A percentile compares a stretch with the other conserved stretches of the same genome.
phyloP scores from a whole-genome alignment of 2,329 filamentous ascomycete species.

The Rutstroemia sydowiana region DNA sequence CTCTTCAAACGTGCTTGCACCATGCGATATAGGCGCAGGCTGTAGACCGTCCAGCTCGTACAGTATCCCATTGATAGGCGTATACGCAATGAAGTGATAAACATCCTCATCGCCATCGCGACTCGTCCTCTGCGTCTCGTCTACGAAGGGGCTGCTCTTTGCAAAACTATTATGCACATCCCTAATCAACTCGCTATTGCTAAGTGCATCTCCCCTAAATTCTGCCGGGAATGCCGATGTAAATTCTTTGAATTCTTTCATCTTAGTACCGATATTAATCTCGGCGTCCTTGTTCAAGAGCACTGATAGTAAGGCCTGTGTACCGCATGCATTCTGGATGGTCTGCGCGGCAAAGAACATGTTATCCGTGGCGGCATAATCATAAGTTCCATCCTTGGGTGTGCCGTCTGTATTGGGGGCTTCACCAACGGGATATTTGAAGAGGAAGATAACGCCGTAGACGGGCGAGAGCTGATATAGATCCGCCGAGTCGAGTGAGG shows the following conservation, averaged over 20 bases:
- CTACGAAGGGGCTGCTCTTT: conserved; percentile 77
- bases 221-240: conserved; percentile 59
- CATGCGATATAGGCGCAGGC: conserved; percentile 85
- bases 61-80: conserved; percentile 66
- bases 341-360: conserved; percentile 96
- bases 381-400: conserved; percentile 76
- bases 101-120: conserved; percentile 71
- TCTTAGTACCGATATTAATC: conserved; percentile 53
- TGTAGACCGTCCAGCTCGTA: conserved; percentile 96
- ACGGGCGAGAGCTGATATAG: conserved; percentile 67
- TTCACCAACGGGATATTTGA: conserved; percentile 81
- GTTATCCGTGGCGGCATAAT: conserved; percentile 63
- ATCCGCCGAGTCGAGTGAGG: conserved; percentile 73
- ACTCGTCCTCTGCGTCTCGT: conserved; percentile 71
- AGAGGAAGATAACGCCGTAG: conserved; percentile 97
- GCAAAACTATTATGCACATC: conserved; percentile 67
- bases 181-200: conserved; percentile 55
- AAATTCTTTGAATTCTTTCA: conserved; percentile 65
- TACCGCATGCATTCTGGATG: conserved; percentile 97
- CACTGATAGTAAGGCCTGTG: conserved; percentile 87
- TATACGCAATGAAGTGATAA: conserved; percentile 97
- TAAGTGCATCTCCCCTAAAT: conserved; percentile 62
- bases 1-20: conserved; percentile 57
- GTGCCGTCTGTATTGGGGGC: conserved; percentile 45
- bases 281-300: conserved; percentile 71